Percentiles rank a stretch among this genome's conserved stretches.
These are phyloP conservation scores for Flaveria sonorensis DNA, from an alignment of 129 eudicot genomes.

Conservation along the genomic window DNA sequence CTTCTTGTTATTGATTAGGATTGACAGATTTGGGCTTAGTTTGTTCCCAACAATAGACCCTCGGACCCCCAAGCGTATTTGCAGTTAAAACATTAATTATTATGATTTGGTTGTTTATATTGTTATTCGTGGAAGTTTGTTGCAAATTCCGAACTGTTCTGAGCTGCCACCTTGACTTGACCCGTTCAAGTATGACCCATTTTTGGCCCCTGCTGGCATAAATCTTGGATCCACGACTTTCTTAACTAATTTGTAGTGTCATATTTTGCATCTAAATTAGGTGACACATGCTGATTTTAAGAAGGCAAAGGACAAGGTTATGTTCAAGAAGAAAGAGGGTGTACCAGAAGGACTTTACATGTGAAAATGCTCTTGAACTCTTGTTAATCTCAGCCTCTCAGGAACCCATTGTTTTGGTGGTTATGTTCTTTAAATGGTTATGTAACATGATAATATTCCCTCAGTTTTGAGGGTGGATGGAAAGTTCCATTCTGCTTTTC, in stretches of 20 bases:
- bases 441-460: conserved; percentile 23
- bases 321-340: conserved; percentile 99
- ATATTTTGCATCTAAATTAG: conserved; percentile 30
- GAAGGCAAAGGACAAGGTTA: conserved; percentile 97
- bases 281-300: conserved; percentile 87
- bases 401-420: background rate
- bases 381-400: background rate
- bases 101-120: too few species aligned
- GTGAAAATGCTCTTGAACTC: conserved; percentile 39
- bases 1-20: background rate
- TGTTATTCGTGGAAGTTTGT: too few species aligned
- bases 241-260: background rate
- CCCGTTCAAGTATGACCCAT: too few species aligned
- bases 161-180: too few species aligned
- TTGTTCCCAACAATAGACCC: too few species aligned
- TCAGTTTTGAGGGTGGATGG: conserved; percentile 6
- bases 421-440: conserved; percentile 1
- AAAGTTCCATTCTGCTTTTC: background rate
- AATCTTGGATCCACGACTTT: too few species aligned
- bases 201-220: too few species aligned
- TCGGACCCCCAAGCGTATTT: too few species aligned
- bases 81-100: too few species aligned
- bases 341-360: conserved; percentile 97
- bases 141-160: too few species aligned
- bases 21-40: too few species aligned